Base-by-base conservation (phyloP, 2,329 filamentous ascomycete genomes). In the Colletotrichum tamarilloi region DNA sequence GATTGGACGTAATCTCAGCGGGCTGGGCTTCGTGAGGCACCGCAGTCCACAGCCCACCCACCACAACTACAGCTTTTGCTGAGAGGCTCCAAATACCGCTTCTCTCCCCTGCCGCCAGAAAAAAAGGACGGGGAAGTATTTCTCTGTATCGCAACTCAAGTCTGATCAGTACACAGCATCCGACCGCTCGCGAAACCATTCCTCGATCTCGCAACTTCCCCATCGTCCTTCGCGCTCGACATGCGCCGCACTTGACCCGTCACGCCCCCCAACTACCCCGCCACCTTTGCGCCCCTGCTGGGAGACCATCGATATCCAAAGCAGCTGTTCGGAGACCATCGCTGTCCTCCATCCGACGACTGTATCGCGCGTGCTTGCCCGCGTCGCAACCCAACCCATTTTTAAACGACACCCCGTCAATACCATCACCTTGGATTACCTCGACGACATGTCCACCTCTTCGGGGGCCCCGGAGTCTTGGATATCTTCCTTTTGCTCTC, bases 401-500 rank as follows among this genome's bases (percentile, higher is more conserved):
- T 53, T 58, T 62, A 74, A 68, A 35, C 63, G 66, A 64, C 62
- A 75, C 74, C 72, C 68, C 58, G 22, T 30, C 78, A 84, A 68
- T 65, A 69, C 63, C 62, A 71, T 8, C 66, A 73, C 65, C 62
- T 66, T 74, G 68, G 69, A 69, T 62, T 67, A 68, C 56, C 63
- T 75, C 59, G 58, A 73, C 64, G 72, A 73, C 22, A 91, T 91
- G 89, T 91, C 89, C 77, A 88, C 88, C 67, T 90, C 89, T 63
- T 91, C 89, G 67, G 89, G 88, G 67, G 84, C 87, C 35, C 89
- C 89, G 75, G 97, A 99, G 87, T 97, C 95, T 68, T 99, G 97
- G 97, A 98, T 99, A 86, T 93, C 95, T 76, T 97, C 95, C 72
- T 99, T 98, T 84, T 99, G 97, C 87, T 95, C 94, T 52, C 88